Conservation (phyloP, 805 yeast species). For the Myxozyma nipponensis region DNA sequence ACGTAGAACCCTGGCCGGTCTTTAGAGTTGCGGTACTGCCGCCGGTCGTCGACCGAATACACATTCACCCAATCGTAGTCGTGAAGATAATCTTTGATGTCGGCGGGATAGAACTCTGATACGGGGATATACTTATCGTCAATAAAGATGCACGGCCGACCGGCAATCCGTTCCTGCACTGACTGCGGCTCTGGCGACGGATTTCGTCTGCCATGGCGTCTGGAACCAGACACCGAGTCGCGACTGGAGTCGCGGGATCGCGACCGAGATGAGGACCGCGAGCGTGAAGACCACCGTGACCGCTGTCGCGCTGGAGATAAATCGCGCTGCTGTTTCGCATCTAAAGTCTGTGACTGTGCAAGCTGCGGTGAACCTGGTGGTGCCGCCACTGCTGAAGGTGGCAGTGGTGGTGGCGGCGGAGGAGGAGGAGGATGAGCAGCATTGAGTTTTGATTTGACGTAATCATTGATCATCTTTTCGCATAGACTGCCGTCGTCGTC, state of each 20-base stretch:
- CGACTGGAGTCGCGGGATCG: constrained; percentile 4
- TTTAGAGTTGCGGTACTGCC: constrained; percentile 4
- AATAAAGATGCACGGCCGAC: constrained; percentile 32
- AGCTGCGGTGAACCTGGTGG: constrained; percentile 9
- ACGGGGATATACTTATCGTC: constrained; percentile 31
- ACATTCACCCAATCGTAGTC: constrained; percentile 66
- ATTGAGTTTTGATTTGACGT: background rate
- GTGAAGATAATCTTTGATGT: constrained; percentile 55
- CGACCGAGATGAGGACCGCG: background rate
- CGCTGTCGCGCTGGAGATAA: background rate
- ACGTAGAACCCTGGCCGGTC: constrained; percentile 66
- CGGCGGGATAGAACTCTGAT: constrained; percentile 47
- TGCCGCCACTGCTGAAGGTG: constrained; percentile 7
- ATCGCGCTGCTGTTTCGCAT: background rate
- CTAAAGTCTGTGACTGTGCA: too few species aligned
- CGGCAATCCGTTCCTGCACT: constrained; percentile 18
- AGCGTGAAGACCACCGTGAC: background rate
- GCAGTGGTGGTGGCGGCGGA: constrained; percentile 26
- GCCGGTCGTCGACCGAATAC: constrained; percentile 31
- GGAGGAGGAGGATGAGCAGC: background rate
- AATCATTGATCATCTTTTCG: constrained; percentile 13
- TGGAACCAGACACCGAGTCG: constrained; percentile 1
- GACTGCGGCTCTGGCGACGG: background rate
- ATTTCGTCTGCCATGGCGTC: background rate
- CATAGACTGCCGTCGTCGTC: constrained; percentile 37